Conservation (phyloP, 2,329 filamentous ascomycete species). For the Monilinia aucupariae region DNA sequence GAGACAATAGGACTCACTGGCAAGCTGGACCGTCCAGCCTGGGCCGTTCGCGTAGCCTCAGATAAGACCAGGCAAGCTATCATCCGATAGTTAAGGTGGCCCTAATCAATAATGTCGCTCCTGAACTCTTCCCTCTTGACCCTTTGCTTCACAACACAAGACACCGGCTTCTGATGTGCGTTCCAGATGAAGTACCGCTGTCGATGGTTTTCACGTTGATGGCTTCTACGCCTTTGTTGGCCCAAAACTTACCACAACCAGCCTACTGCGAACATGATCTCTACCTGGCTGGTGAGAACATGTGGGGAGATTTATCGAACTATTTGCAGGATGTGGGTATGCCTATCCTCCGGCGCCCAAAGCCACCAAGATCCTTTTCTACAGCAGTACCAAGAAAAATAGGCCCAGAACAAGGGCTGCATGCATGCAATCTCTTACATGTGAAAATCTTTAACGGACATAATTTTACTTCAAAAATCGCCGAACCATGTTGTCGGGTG, state of each 20-base stretch:
- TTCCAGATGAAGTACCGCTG: background rate
- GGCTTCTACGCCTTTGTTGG: background rate
- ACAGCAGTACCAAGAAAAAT: background rate
- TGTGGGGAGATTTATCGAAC: background rate
- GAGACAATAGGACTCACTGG: background rate
- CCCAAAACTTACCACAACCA: background rate
- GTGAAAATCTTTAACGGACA: background rate
- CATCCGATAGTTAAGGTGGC: background rate
- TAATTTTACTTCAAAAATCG: background rate
- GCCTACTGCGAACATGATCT: background rate
- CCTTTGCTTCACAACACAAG: background rate
- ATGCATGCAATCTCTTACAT: background rate
- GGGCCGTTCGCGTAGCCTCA: background rate
- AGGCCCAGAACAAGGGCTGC: background rate
- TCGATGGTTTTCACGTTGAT: background rate
- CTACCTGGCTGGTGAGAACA: background rate
- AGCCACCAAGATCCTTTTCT: background rate
- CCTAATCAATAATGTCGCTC: background rate
- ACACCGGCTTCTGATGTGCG: background rate
- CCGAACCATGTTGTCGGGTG: constrained; percentile 6
- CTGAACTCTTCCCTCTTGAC: background rate
- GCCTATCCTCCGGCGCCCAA: background rate
- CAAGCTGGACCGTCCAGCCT: background rate
- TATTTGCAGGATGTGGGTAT: background rate
- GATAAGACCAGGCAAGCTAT: background rate